phyloP scores from a whole-genome alignment of 2,329 filamentous ascomycete genomes.

The Zasmidium citrigriseum region DNA sequence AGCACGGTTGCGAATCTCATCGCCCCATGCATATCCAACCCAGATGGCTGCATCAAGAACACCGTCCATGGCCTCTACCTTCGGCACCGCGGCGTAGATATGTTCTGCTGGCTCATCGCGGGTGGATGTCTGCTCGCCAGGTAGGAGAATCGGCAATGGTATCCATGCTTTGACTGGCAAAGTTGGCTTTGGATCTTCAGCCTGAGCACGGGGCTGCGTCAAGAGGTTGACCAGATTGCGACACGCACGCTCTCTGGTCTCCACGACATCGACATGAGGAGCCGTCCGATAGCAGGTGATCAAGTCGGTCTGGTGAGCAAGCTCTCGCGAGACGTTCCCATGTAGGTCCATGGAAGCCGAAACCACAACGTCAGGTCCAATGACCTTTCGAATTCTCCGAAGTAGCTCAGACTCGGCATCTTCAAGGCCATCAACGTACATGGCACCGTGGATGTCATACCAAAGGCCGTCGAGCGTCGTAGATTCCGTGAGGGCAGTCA shows the following conservation, averaged over 20 bases:
- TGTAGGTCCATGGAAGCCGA: conserved; percentile 26
- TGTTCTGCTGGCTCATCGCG: conserved; percentile 20
- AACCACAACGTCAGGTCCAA: conserved; percentile 18
- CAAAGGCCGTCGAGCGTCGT: conserved; percentile 19
- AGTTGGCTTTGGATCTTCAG: not conserved
- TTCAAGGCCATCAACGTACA: conserved; percentile 21
- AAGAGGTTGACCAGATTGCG: conserved; percentile 18
- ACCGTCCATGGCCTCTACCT: conserved; percentile 14
- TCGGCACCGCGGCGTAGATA: conserved; percentile 18
- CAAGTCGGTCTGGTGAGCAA: conserved; percentile 19
- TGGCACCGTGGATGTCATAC: conserved; percentile 25
- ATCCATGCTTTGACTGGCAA: conserved; percentile 24
- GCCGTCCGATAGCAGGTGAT: conserved; percentile 23
- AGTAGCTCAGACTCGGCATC: conserved; percentile 23
- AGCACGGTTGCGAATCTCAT: conserved; percentile 21
- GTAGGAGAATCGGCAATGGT: conserved; percentile 19
- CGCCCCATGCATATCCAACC: conserved; percentile 27
- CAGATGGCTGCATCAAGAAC: conserved; percentile 22
- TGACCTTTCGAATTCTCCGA: conserved; percentile 15
- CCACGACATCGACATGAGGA: conserved; percentile 21
- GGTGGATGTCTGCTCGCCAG: conserved; percentile 24
- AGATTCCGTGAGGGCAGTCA: conserved; percentile 2
- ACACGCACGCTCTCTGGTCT: conserved; percentile 22
- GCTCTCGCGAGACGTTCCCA: conserved; percentile 21
- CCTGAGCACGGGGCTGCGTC: not conserved